These are phyloP conservation scores for Ballota nigra DNA, from an alignment of 257 asterid species.

Conservation along the genomic window DNA sequence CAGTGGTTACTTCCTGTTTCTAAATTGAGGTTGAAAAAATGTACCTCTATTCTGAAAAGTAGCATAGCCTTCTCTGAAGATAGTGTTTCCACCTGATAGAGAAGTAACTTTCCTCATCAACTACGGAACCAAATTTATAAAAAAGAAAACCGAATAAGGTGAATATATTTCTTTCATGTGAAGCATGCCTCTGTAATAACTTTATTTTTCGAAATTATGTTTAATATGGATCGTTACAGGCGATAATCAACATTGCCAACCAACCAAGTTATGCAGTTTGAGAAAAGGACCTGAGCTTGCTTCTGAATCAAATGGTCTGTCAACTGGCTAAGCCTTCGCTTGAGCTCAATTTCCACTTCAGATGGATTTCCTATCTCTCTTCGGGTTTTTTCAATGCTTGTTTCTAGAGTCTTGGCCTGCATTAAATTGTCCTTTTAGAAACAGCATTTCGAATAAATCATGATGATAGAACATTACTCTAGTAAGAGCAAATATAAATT, in stretches of 20 bases:
- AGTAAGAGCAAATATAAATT: slow-evolving; percentile 14
- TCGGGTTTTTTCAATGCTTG: slow-evolving; percentile 60
- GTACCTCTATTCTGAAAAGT: slow-evolving; percentile 74
- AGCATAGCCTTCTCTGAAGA: slow-evolving; percentile 88
- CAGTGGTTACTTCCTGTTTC: background rate
- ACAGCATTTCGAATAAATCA: slow-evolving; percentile 13
- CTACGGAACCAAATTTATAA: slow-evolving; percentile 5
- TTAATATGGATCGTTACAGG: background rate
- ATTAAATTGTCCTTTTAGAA: slow-evolving; percentile 10
- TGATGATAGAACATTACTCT: background rate
- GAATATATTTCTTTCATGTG: background rate
- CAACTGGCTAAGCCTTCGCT: slow-evolving; percentile 83
- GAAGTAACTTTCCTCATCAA: slow-evolving; percentile 17
- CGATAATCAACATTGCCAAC: background rate
- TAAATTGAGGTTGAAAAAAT: slow-evolving; percentile 19
- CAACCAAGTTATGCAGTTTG: slow-evolving; percentile 12
- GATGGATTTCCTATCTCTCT: slow-evolving; percentile 66
- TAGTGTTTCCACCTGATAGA: slow-evolving; percentile 79
- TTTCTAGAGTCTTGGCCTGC: slow-evolving; percentile 74
- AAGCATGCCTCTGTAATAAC: background rate
- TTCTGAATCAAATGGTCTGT: slow-evolving; percentile 91
- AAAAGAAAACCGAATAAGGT: background rate
- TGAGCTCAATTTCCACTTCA: slow-evolving; percentile 89
- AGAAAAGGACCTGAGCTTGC: slow-evolving; percentile 81
- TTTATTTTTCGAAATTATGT: background rate